Conservation (phyloP, 192 early-diverging fungal species). For the Thamnidium elegans region DNA sequence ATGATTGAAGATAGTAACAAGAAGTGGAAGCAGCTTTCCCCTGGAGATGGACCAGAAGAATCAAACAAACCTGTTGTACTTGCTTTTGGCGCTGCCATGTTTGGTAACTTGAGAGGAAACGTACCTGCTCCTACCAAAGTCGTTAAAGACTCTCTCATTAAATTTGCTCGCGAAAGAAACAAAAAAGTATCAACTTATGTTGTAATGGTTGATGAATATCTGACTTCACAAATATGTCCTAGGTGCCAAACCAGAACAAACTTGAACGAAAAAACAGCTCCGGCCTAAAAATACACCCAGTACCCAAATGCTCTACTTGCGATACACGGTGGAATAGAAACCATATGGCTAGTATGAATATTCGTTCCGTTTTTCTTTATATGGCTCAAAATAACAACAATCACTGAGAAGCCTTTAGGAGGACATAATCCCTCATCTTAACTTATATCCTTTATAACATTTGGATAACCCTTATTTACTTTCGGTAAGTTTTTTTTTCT, state of each 20-base stretch:
- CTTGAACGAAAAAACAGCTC: background rate
- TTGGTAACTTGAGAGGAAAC: background rate
- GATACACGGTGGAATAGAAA: background rate
- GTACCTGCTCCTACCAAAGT: background rate
- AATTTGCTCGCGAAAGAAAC: background rate
- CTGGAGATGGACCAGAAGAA: background rate
- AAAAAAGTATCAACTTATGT: background rate
- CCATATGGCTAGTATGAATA: conserved; percentile 1
- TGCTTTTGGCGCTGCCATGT: background rate
- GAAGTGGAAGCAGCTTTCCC: background rate
- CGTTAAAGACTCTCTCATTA: background rate
- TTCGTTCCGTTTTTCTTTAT: background rate
- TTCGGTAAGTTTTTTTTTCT: too few species aligned
- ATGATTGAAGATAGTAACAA: too few species aligned
- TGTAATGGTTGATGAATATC: background rate
- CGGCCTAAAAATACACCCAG: background rate
- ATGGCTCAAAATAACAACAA: too few species aligned
- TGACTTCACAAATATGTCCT: background rate
- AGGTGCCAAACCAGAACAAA: background rate
- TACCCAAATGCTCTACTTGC: background rate
- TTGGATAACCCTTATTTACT: too few species aligned
- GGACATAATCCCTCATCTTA: too few species aligned
- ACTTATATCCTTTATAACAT: too few species aligned
- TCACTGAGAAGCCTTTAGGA: too few species aligned
- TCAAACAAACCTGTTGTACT: background rate